Percentiles rank a stretch among this genome's conserved stretches.
Conservation (phyloP, 306 rosid species). For the Gastrolobium villosum region DNA sequence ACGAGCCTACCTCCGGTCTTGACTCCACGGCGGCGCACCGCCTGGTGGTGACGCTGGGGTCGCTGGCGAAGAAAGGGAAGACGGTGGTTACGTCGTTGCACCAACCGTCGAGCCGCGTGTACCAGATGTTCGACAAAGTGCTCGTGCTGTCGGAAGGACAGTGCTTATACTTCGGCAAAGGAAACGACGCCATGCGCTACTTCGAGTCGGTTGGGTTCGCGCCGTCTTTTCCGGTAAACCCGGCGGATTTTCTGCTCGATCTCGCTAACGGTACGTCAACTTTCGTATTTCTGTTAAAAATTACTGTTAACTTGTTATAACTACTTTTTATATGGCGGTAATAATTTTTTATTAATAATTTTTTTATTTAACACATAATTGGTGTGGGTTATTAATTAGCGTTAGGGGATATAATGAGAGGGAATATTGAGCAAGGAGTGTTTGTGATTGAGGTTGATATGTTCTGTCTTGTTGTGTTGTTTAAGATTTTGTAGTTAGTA, state of each 20-base stretch:
- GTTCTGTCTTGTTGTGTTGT: not conserved
- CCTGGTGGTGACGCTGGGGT: conserved; percentile 56
- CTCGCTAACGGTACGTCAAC: conserved; percentile 88
- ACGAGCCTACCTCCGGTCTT: conserved; percentile 92
- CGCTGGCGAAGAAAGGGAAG: conserved; percentile 81
- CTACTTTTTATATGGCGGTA: not conserved
- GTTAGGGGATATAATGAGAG: not conserved
- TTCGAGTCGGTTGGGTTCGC: conserved; percentile 75
- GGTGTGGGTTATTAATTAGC: not conserved
- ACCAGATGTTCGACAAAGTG: conserved; percentile 76
- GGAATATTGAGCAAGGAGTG: too few relatives aligned
- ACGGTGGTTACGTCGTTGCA: conserved; percentile 84
- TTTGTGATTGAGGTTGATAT: conserved; percentile 1
- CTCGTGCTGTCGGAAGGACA: conserved; percentile 74
- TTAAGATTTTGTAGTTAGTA: not conserved
- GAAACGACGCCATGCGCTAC: conserved; percentile 67
- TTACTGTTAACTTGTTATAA: not conserved
- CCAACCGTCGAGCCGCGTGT: conserved; percentile 92
- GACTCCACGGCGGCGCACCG: conserved; percentile 93
- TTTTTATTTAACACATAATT: not conserved
- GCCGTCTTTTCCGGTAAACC: conserved; percentile 85
- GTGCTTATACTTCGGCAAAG: conserved; percentile 76
- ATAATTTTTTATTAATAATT: not conserved
- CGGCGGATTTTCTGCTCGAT: conserved; percentile 94
- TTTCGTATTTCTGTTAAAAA: not conserved